Percentiles rank a stretch among this genome's conserved stretches.
Evolutionary conservation across 495 filamentous ascomycete species (phyloP).

Genomic region (Talaromyces liani): DNA sequence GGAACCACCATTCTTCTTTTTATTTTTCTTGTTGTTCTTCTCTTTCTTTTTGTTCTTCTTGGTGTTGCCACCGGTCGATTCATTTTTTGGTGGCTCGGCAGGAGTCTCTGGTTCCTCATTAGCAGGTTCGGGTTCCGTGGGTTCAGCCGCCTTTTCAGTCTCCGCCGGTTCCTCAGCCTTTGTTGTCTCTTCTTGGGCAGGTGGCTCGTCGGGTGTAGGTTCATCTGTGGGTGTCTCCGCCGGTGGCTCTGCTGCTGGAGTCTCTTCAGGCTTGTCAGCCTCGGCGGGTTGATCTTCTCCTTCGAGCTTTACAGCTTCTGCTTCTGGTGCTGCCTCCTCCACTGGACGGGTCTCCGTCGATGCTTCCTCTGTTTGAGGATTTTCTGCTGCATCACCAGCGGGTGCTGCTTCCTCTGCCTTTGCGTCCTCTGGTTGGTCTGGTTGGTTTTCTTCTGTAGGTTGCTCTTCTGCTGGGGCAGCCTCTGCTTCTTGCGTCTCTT

Average conservation of each 20-base stretch:
- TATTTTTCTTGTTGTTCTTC: conserved; percentile 1
- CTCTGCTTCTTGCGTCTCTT: not conserved
- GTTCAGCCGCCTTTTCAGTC: conserved; percentile 1
- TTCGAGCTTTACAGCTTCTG: not conserved
- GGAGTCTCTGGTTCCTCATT: conserved; percentile 2
- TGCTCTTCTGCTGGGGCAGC: conserved; percentile 7
- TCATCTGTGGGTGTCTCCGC: conserved; percentile 1
- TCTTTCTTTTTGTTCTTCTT: conserved; percentile 6
- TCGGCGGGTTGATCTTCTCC: conserved; percentile 9
- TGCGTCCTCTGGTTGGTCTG: not conserved
- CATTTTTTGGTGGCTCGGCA: not conserved
- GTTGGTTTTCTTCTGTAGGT: too few relatives aligned
- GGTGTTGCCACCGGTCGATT: not conserved
- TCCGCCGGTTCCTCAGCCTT: not conserved
- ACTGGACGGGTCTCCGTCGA: not conserved
- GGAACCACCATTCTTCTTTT: not conserved
- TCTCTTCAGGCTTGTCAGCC: conserved; percentile 2
- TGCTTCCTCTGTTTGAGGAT: not conserved
- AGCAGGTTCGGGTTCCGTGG: conserved; percentile 8
- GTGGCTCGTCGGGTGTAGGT: not conserved
- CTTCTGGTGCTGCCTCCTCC: not conserved
- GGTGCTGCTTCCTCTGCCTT: conserved; percentile 8
- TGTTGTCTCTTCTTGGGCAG: conserved; percentile 7
- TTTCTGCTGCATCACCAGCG: not conserved
- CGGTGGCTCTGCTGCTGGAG: not conserved